phyloP scores from a whole-genome alignment of 148 eudicot species.

The Fagopyrum esculentum region DNA sequence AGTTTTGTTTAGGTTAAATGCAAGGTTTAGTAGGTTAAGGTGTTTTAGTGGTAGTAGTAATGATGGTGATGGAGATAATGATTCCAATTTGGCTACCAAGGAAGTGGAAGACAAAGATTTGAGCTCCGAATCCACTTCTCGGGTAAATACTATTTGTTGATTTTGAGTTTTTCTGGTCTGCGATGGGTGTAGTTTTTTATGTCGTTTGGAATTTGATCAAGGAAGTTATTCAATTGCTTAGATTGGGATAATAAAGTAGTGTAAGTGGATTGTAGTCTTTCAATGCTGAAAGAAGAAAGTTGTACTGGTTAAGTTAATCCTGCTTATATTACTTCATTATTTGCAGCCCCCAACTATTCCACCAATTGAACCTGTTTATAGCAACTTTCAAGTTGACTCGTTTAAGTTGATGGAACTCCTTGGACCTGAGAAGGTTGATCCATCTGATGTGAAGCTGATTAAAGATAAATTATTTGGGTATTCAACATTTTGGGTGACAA shows the following conservation, averaged over 20 bases:
- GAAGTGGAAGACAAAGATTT: constrained; percentile 28
- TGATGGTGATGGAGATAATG: constrained; percentile 30
- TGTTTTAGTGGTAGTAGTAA: constrained; percentile 30
- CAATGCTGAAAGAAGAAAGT: not conserved
- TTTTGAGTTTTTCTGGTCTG: not conserved
- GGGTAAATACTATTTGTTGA: not conserved
- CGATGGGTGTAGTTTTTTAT: not conserved
- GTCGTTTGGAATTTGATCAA: not conserved
- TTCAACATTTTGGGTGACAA: constrained; percentile 97
- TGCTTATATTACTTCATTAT: constrained; percentile 8
- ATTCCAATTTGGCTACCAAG: constrained; percentile 50
- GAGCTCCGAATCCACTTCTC: not conserved
- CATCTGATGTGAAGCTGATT: constrained; percentile 78
- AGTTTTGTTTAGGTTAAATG: constrained; percentile 14
- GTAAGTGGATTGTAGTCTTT: not conserved
- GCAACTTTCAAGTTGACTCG: constrained; percentile 86
- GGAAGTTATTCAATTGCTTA: not conserved
- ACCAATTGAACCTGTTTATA: constrained; percentile 52
- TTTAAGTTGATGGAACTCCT: constrained; percentile 95
- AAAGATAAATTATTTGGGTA: constrained; percentile 92
- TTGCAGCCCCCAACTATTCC: constrained; percentile 56
- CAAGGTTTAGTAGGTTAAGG: constrained; percentile 25
- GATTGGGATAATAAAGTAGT: not conserved
- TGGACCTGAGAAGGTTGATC: constrained; percentile 97
- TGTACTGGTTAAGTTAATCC: constrained; percentile 9